Base-by-base conservation (phyloP, 495 filamentous ascomycete genomes). In the Penicillium manginii region DNA sequence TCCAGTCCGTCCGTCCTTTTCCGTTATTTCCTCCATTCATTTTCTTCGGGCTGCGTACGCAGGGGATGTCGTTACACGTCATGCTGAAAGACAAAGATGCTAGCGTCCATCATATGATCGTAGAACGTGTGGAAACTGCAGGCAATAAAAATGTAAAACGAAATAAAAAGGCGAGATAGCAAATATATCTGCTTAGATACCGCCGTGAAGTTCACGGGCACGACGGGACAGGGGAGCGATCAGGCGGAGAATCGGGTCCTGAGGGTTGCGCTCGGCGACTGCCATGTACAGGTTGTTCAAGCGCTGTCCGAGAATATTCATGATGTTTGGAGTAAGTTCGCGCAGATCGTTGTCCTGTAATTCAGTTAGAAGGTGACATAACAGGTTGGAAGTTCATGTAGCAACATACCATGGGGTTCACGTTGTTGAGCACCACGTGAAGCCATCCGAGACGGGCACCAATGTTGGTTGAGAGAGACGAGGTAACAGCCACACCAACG, bases 401-500 rank as follows among this genome's bases (percentile, higher is more conserved):
- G 39, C 29, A 21, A 72, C 79, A 55, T 73, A 85, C 82, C 61
- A 55, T 68, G 10, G 76, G 69, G 61, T 88, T 72, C 19, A 88
- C 73, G 12, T 60, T 74, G 37, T 73, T 47, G 19, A 47, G 45
- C 35, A 92, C 84, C 23, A 82, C 79, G 56, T 96, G 89, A 50
- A 97, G 77, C 90, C 92, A 94, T 23, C 75, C 72, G 9, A 98
- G 75, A 58, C 91, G 90, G 70, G 91, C 79, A 42, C 74, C 62
- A 32, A 89, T 59, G 62, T 88, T 83, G 31, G 82, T 83, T 26
- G 87, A 78, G 58, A 97, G 78, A 23, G 88, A 81, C 8, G 84
- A 79, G 26, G 90, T 90, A 15, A 98, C 83, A 14, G 91, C 91
- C 2, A 91, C 90, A 47, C 88, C 88, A 32, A 96, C 88, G 0